Percentiles rank a stretch among this genome's conserved stretches.
phyloP scores from a whole-genome alignment of 495 filamentous ascomycete genomes.

The Penicillium argentinense region DNA sequence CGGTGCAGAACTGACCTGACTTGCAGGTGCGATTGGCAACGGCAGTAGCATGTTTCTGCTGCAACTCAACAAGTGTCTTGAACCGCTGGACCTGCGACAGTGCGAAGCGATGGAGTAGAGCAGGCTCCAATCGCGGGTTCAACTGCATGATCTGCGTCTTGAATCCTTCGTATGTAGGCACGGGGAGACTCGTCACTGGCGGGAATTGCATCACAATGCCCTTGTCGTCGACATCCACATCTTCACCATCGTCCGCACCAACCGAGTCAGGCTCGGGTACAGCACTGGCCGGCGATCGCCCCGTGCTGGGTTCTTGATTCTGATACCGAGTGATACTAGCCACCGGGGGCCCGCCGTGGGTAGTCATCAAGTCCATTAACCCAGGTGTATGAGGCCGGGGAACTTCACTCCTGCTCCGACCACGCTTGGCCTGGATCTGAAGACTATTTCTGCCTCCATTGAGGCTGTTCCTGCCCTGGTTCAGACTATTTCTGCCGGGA shows the following conservation, averaged over 20 bases:
- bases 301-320: slow-evolving; percentile 10
- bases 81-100: slow-evolving; percentile 78
- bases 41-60: slow-evolving; percentile 66
- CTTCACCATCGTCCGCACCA: slow-evolving; percentile 47
- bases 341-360: slow-evolving; percentile 49
- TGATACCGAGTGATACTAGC: slow-evolving; percentile 41
- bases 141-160: slow-evolving; percentile 68
- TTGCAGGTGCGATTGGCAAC: slow-evolving; percentile 55
- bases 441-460: slow-evolving; percentile 37
- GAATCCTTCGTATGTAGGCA: slow-evolving; percentile 77
- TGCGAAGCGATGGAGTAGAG: slow-evolving; percentile 79
- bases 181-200: slow-evolving; percentile 48
- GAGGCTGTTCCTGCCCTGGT: background rate
- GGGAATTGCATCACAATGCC: slow-evolving; percentile 51
- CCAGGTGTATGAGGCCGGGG: slow-evolving; percentile 45
- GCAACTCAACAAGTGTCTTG: slow-evolving; percentile 71
- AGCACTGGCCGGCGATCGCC: slow-evolving; percentile 2
- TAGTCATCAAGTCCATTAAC: slow-evolving; percentile 47
- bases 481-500: slow-evolving; percentile 25
- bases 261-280: slow-evolving; percentile 16
- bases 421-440: slow-evolving; percentile 56
- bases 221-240: slow-evolving; percentile 45
- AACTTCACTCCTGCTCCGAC: slow-evolving; percentile 75
- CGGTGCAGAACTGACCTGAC: slow-evolving; percentile 61
- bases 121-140: slow-evolving; percentile 67